These are phyloP conservation scores for Irpex rosettiformis DNA, from an alignment of 1,284 basidiomycete genomes.

Conservation along the genomic window DNA sequence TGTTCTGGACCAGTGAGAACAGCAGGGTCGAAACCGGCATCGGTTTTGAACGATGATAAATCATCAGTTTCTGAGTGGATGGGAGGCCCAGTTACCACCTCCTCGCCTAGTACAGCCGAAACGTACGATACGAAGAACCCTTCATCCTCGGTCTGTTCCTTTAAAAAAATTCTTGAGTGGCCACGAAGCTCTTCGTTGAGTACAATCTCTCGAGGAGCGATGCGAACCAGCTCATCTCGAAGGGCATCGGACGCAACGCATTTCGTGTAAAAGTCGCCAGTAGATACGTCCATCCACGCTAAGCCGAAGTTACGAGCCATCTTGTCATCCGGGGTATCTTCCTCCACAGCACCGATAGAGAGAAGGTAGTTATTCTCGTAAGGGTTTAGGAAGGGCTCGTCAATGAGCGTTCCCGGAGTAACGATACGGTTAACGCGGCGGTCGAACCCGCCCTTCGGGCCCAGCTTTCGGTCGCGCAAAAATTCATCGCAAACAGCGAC, in stretches of 20 bases:
- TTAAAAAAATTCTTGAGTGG: conserved; percentile 40
- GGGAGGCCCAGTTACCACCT: conserved; percentile 15
- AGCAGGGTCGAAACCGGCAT: conserved; percentile 5
- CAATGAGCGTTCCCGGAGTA: conserved; percentile 90
- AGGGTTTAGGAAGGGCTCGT: conserved; percentile 82
- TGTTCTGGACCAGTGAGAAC: conserved; percentile 37
- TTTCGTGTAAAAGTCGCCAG: conserved; percentile 89
- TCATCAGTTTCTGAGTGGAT: conserved; percentile 5
- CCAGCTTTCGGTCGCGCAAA: conserved; percentile 39
- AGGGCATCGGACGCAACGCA: conserved; percentile 50
- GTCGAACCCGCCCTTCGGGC: conserved; percentile 57
- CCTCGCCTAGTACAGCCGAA: not conserved
- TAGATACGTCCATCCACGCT: conserved; percentile 95
- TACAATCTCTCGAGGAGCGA: conserved; percentile 81
- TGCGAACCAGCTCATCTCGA: conserved; percentile 81
- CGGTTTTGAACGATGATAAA: not conserved
- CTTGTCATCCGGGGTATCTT: not conserved
- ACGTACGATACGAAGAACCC: conserved; percentile 48
- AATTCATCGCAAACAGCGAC: conserved; percentile 95
- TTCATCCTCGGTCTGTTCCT: conserved; percentile 45
- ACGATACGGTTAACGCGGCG: conserved; percentile 82
- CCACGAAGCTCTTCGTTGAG: conserved; percentile 48
- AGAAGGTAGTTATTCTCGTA: conserved; percentile 89
- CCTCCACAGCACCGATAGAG: conserved; percentile 45
- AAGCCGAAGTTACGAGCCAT: conserved; percentile 42